Base-by-base conservation (phyloP, 2,329 filamentous ascomycete species). In the Colletotrichum tamarilloi region DNA sequence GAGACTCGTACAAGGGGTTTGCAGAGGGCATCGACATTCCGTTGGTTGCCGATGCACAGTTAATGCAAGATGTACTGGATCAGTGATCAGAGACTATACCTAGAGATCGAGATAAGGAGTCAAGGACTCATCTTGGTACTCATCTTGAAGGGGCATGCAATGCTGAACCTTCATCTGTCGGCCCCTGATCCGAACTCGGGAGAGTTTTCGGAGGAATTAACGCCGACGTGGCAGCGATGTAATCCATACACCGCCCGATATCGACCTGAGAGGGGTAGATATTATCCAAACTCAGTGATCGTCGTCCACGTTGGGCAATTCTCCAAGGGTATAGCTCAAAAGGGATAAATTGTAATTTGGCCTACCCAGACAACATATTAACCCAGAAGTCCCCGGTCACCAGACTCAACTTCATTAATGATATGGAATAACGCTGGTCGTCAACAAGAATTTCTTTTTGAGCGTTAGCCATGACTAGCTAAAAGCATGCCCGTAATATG, bases 401-500 rank as follows among this genome's bases (percentile, higher is more conserved):
- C 38, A 42, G 14, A 19, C 38, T 42, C 52, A 66, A 66, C 28
- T 32, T 9, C 26, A 24, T 56, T 16, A 24, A 26, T 12, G 16
- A 28, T 55, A 16, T 2, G 52, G 22, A 26, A n/a, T 52, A 30
- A 19, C 38, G 63, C 19, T 30, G 63, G 46, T 66, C 63, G 14
- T 32, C 14, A n/a, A 30, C 52, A 16, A 11, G 24, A 28, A 22
- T 42, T 66, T 57, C 52, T 26, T 35, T 1, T 16, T 26, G n/a
- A 42, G 30, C 32, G 19, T 28, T 42, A 24, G 63, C 14, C 63
- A 67, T 67, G 63, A 67, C 63, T 67, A 58, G 32, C 32, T 14
- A 22, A 30, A 9, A 19, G 2, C 26, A 32, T 42, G 53, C 16
- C 24, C 11, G 53, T 14, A 49, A 16, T 11, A 14, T 16, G 38